A percentile compares a stretch with the other conserved stretches of the same genome.
Evolutionary conservation across 2,329 filamentous ascomycete genomes (phyloP).

Genomic region (Blastomyces emzantsi): DNA sequence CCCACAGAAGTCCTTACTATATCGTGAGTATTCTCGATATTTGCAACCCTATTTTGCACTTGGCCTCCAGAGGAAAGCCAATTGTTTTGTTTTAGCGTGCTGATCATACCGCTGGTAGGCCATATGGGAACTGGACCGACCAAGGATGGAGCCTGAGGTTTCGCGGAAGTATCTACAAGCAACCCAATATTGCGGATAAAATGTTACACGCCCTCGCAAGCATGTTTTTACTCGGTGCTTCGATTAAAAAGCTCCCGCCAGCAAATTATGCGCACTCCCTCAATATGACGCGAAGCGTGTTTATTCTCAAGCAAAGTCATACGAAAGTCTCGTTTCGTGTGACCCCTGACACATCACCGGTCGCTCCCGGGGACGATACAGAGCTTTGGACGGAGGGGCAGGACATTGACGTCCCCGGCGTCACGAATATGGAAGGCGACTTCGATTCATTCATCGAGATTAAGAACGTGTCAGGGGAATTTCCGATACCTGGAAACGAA

Average conservation of each 20-base stretch:
- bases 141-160: constrained; percentile 67
- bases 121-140: constrained; percentile 69
- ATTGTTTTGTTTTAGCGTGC: neutral
- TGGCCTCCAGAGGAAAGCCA: neutral
- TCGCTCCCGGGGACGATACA: constrained; percentile 50
- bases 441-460: constrained; percentile 63
- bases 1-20: constrained; percentile 11
- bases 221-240: constrained; percentile 58
- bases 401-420: constrained; percentile 56
- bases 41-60: neutral
- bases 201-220: constrained; percentile 62
- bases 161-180: constrained; percentile 74
- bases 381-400: constrained; percentile 49
- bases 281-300: constrained; percentile 64
- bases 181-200: constrained; percentile 56
- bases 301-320: constrained; percentile 58
- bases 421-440: constrained; percentile 59
- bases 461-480: constrained; percentile 46
- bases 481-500: constrained; percentile 53
- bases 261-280: constrained; percentile 58
- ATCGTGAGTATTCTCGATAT: constrained; percentile 11
- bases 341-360: constrained; percentile 43
- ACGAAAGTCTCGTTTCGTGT: constrained; percentile 11
- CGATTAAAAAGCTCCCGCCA: constrained; percentile 50
- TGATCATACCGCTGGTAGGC: neutral